Conservation (phyloP, 208 protist genomes). For the Wallacemonas sp. region DNA sequence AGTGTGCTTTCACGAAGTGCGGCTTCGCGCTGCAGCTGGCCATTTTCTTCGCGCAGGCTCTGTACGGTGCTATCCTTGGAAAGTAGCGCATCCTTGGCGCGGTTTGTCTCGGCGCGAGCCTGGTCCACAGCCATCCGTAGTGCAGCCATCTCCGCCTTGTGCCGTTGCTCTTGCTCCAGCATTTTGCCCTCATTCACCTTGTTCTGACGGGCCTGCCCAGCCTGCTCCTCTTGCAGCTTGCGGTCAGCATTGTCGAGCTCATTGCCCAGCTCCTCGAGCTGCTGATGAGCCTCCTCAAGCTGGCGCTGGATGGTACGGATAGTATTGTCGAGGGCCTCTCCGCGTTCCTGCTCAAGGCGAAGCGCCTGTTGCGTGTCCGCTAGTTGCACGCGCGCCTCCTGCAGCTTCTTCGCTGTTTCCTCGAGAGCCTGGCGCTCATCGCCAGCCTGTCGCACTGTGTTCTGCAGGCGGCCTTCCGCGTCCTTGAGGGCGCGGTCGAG, state of each 20-base stretch:
- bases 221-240: slow-evolving; percentile 32
- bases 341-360: slow-evolving; percentile 33
- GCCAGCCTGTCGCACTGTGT: slow-evolving; percentile 37
- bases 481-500: slow-evolving; percentile 46
- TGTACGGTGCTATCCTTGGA: slow-evolving; percentile 47
- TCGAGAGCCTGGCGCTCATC: slow-evolving; percentile 52
- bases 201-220: slow-evolving; percentile 29
- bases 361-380: slow-evolving; percentile 48
- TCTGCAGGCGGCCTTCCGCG: slow-evolving; percentile 41
- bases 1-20: slow-evolving; percentile 41
- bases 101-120: slow-evolving; percentile 37
- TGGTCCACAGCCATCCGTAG: slow-evolving; percentile 46
- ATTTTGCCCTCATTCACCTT: slow-evolving; percentile 44
- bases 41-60: slow-evolving; percentile 60
- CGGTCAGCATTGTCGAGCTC: slow-evolving; percentile 33
- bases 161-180: slow-evolving; percentile 44
- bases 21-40: slow-evolving; percentile 49
- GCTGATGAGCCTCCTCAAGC: slow-evolving; percentile 33
- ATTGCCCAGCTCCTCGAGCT: slow-evolving; percentile 43
- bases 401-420: slow-evolving; percentile 26
- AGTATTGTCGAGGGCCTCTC: slow-evolving; percentile 33
- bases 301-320: slow-evolving; percentile 35
- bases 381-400: slow-evolving; percentile 34
- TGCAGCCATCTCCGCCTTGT: slow-evolving; percentile 50
- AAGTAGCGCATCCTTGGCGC: slow-evolving; percentile 35